These are phyloP conservation scores for Hypoxylon subgilvum DNA, from an alignment of 495 filamentous ascomycete genomes.

Conservation along the genomic window DNA sequence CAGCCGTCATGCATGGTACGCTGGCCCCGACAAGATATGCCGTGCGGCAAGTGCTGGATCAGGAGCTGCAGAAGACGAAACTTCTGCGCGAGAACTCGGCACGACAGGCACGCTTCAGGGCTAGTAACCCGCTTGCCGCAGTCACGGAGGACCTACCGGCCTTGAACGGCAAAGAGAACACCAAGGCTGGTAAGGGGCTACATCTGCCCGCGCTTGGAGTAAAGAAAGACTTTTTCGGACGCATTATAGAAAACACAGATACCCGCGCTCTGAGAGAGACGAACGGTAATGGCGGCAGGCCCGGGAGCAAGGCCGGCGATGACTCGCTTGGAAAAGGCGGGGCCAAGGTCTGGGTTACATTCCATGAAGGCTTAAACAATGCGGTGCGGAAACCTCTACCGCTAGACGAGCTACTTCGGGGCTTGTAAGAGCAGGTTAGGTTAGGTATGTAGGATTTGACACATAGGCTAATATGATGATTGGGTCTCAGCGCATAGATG, in stretches of 20 bases:
- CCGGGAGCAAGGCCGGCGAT: slow-evolving; percentile 42
- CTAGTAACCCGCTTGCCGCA: slow-evolving; percentile 43
- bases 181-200: slow-evolving; percentile 27
- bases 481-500: not conserved
- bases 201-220: slow-evolving; percentile 49
- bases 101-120: slow-evolving; percentile 60
- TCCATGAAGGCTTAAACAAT: slow-evolving; percentile 95
- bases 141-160: slow-evolving; percentile 38
- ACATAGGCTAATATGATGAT: not conserved
- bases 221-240: slow-evolving; percentile 91
- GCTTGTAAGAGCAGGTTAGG: slow-evolving; percentile 58
- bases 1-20: slow-evolving; percentile 50
- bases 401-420: slow-evolving; percentile 80
- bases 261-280: slow-evolving; percentile 46
- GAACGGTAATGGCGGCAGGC: slow-evolving; percentile 46
- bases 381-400: slow-evolving; percentile 92
- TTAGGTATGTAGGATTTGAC: not conserved
- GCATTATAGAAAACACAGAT: slow-evolving; percentile 62
- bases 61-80: slow-evolving; percentile 77
- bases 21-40: slow-evolving; percentile 81
- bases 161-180: slow-evolving; percentile 54
- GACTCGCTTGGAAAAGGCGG: slow-evolving; percentile 52
- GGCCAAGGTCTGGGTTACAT: slow-evolving; percentile 86
- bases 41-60: slow-evolving; percentile 88
- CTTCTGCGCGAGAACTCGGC: slow-evolving; percentile 63